Base-by-base conservation (phyloP, 768 basidiomycete genomes). In the Exidia glandulosa region DNA sequence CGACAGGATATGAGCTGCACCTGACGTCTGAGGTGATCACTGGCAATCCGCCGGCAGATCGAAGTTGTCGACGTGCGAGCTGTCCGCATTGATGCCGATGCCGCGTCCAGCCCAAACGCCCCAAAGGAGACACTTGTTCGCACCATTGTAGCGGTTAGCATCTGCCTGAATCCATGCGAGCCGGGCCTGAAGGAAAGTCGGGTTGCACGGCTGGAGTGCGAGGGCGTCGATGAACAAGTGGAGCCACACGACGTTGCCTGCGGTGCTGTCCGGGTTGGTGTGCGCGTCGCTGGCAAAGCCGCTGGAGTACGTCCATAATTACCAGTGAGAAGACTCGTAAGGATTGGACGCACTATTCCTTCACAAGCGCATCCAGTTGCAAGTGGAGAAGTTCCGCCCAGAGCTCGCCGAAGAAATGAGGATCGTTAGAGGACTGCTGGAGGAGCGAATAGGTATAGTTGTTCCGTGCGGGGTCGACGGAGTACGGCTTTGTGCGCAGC, bases 111-210 rank as follows among this genome's bases (percentile, higher is more conserved):
- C 79, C 57, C 81, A 82, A 13, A 70, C 75, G 14, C 0, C 74
- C 70, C 73, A 77, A 29, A 82, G 63, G 3, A 68, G 67, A 62
- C 80, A 81, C 55, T 65, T 75, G 65, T 81, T 77, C 13, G 69
- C 71, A 45, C 80, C 79, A 4, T 58, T 65, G 66, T 72, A 81
- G 10, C 77, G 71, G 66, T 80, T 78, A 47, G 64, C 66, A 64
- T 82, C 81, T 6, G 81, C 80, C 65, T 80, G 77, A 54, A 81
- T 74, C 76, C 76, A 77, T 2, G 78, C 79, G 64, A 79, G 74
- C 34, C 80, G 79, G 3, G 78, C 79, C 31, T 71, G 59, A 27
- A 75, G 63, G 64, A 81, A 79, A 77, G 50, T 79, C 7, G 82
- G 81, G 65, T 79, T 68, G 65, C 74, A 75, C 4, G 74, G 72